Conservation (phyloP, 2,329 filamentous ascomycete genomes). For the Penicillium italicum region DNA sequence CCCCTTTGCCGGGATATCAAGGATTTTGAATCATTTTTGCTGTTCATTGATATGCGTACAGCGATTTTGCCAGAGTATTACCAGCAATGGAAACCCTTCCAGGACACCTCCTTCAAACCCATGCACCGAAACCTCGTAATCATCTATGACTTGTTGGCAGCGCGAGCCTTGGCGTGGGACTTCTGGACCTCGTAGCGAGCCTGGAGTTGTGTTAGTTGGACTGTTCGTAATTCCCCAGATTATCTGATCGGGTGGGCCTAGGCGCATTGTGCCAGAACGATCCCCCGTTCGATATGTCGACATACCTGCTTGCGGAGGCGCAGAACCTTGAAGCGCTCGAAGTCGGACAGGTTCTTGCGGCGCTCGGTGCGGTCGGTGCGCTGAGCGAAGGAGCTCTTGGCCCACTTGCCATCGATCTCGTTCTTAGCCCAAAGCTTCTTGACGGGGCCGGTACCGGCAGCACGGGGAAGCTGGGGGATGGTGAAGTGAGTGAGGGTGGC, state of each 20-base stretch:
- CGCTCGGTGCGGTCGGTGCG: constrained; percentile 79
- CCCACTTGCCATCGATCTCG: constrained; percentile 91
- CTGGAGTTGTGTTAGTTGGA: constrained; percentile 37
- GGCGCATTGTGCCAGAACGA: constrained; percentile 2
- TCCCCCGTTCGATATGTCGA: constrained; percentile 21
- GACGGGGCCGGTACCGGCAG: constrained; percentile 74
- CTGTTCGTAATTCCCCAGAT: constrained; percentile 7
- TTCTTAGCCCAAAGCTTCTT: constrained; percentile 87
- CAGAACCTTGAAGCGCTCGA: constrained; percentile 99
- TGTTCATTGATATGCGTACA: constrained; percentile 42
- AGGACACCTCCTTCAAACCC: constrained; percentile 43
- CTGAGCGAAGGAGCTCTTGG: constrained; percentile 89
- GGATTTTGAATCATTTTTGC: constrained; percentile 44
- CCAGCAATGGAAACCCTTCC: constrained; percentile 39
- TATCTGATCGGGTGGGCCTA: not conserved
- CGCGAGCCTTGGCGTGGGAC: constrained; percentile 87
- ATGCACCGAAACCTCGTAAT: constrained; percentile 42
- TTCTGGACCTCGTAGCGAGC: constrained; percentile 95
- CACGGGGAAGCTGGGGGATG: constrained; percentile 81
- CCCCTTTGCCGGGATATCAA: constrained; percentile 38
- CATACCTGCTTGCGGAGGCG: constrained; percentile 97
- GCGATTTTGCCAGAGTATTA: constrained; percentile 38
- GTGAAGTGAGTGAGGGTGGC: constrained; percentile 86
- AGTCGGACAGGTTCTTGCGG: constrained; percentile 91
- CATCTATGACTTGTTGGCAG: constrained; percentile 63